These are phyloP conservation scores for Coemansia sp. DNA, from an alignment of 192 early-diverging fungal species.

Conservation along the genomic window DNA sequence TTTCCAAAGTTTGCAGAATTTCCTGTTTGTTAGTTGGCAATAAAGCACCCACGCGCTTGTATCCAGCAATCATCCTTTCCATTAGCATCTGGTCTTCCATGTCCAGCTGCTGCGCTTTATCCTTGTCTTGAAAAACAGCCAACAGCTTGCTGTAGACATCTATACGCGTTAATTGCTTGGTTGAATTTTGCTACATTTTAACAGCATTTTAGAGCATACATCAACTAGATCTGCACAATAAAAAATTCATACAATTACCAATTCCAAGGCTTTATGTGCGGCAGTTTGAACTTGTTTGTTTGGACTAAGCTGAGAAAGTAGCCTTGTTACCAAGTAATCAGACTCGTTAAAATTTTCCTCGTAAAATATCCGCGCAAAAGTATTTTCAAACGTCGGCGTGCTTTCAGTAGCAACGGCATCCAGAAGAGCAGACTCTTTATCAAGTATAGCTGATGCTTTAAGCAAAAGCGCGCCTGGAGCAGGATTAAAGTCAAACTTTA, in stretches of 20 bases:
- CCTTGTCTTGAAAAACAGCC: slow-evolving; percentile 32
- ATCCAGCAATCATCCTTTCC: slow-evolving; percentile 57
- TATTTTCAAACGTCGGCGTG: slow-evolving; percentile 7
- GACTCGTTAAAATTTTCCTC: not conserved
- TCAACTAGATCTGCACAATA: not conserved
- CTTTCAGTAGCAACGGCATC: not conserved
- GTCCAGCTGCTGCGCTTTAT: slow-evolving; percentile 32
- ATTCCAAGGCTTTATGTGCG: slow-evolving; percentile 54
- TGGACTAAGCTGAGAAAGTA: slow-evolving; percentile 23
- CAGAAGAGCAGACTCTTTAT: not conserved
- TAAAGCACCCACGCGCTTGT: slow-evolving; percentile 61
- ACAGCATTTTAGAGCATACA: not conserved
- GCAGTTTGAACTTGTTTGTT: slow-evolving; percentile 60
- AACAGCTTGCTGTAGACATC: slow-evolving; percentile 59
- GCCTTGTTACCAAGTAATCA: not conserved
- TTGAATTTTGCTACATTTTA: slow-evolving; percentile 3
- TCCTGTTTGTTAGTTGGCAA: slow-evolving; percentile 57
- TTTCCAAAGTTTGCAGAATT: slow-evolving; percentile 55
- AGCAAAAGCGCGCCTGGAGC: not conserved
- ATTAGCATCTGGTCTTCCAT: slow-evolving; percentile 62
- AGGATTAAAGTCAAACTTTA: slow-evolving; percentile 1
- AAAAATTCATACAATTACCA: slow-evolving; percentile 20
- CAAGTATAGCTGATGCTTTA: not conserved
- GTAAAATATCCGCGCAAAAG: not conserved
- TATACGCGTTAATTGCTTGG: slow-evolving; percentile 28